Base-by-base conservation (phyloP, 2,329 filamentous ascomycete species). In the Ceratocystis variospora region DNA sequence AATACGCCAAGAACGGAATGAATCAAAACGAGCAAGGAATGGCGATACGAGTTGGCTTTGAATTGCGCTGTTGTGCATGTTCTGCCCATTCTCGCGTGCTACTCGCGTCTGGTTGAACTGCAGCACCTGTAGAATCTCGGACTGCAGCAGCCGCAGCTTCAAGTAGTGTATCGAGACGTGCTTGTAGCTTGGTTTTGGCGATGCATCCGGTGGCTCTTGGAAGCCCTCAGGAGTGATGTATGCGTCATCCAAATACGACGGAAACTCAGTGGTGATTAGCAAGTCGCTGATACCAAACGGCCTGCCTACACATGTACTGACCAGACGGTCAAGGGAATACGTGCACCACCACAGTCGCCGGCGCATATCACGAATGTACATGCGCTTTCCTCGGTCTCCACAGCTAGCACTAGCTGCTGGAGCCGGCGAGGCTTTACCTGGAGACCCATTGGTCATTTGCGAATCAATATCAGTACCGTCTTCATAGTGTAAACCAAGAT, bases 221-320 rank as follows among this genome's bases (percentile, higher is more conserved):
- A 96, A 87, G 8, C 93, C 92, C 19, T 81, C 80, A 7, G 86
- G 84, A 0, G 90, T 96, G 72, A 97, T 96, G 73, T 88, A 92
- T 68, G 85, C 83, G 75, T 97, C 93, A 71, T 96, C 92, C 48
- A 96, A 79, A 65, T 92, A 76, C 2, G 90, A 96, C 1, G 93
- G 93, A 70, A 96, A 95, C 72, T 96, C 90, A 0, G 93, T 96
- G 15, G 93, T 97, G 71, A 97, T 90, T 69, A 96, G 90, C 73
- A 96, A 89, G 76, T 97, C 94, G n/a, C 88, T 92, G 69, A 97
- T 90, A 37, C 93, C 92, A 72, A 96, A 95, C 5, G 93, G 94
- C 66, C 93, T 82, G 46, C 93, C 93, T 31, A 97, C 93, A 71
- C 92, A 96, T 25, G 90, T 92, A 72, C 90, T 94, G 63, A 97